These are phyloP conservation scores for Rhododendron williamsianum DNA, from an alignment of 148 eudicot species.

Conservation along the genomic window DNA sequence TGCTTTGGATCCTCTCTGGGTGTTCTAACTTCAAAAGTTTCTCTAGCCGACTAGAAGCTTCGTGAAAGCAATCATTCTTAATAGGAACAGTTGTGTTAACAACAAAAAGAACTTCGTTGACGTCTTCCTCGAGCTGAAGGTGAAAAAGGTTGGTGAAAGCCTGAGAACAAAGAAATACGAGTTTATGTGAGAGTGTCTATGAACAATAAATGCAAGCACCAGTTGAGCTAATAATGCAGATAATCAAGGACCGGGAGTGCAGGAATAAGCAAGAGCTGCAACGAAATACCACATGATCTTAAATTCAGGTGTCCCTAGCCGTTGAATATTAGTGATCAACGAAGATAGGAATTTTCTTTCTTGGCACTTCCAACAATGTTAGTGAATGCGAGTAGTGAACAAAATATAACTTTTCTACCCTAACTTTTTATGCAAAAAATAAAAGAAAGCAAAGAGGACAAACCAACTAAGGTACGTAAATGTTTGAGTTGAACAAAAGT, in stretches of 20 bases:
- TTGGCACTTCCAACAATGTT: not conserved
- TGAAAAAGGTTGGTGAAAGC: slow-evolving; percentile 62
- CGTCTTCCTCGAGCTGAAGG: slow-evolving; percentile 89
- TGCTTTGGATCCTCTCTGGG: slow-evolving; percentile 37
- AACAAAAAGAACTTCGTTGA: slow-evolving; percentile 85
- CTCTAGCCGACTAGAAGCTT: slow-evolving; percentile 44
- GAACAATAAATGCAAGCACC: not conserved
- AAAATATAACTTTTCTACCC: not conserved
- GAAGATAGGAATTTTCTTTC: not conserved
- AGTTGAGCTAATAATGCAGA: not conserved
- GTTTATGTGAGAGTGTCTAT: not conserved
- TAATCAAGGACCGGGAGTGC: not conserved
- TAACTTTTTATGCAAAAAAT: not conserved
- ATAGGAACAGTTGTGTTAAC: slow-evolving; percentile 34
- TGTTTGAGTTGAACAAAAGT: not conserved
- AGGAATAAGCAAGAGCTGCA: not conserved
- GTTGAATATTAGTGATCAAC: not conserved
- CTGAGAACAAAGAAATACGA: slow-evolving; percentile 28
- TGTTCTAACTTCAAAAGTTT: slow-evolving; percentile 43
- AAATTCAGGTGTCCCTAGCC: not conserved
- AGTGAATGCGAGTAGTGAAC: not conserved
- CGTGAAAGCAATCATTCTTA: slow-evolving; percentile 39
- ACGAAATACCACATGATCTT: not conserved
- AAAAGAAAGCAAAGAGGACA: not conserved
- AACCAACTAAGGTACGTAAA: not conserved